Conservation (phyloP, 2,329 filamentous ascomycete species). For the Pseudogymnoascus sp. region DNA sequence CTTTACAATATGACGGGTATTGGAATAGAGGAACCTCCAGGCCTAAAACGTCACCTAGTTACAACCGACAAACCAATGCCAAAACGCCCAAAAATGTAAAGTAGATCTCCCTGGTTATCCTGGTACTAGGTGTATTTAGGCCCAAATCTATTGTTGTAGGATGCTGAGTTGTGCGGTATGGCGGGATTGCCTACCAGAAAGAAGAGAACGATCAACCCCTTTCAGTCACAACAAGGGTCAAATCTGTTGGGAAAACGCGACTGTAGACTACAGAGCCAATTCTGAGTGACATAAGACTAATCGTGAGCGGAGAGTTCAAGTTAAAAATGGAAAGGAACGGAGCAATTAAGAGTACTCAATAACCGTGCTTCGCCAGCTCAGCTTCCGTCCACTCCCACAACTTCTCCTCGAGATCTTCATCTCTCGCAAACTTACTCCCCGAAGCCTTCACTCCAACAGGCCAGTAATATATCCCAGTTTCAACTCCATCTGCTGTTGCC, state of each 20-base stretch:
- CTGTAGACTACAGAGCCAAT: not conserved
- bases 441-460: constrained; percentile 27
- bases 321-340: not conserved
- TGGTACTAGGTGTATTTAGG: not conserved
- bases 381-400: constrained; percentile 29
- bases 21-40: not conserved
- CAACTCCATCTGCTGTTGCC: constrained; percentile 29
- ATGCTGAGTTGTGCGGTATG: not conserved
- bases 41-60: not conserved
- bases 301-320: not conserved
- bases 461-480: constrained; percentile 30
- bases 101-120: not conserved
- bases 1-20: not conserved
- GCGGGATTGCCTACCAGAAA: not conserved
- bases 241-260: not conserved
- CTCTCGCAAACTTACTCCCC: constrained; percentile 16
- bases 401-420: constrained; percentile 22
- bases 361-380: constrained; percentile 16
- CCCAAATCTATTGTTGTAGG: not conserved
- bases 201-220: too few relatives aligned
- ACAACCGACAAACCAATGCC: not conserved
- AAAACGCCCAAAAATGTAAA: too few relatives aligned
- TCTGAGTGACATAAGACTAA: not conserved
- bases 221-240: not conserved
- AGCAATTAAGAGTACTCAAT: not conserved